A percentile compares a stretch with the other conserved stretches of the same genome.
Conservation (phyloP, 2,329 filamentous ascomycete genomes). For the Dendrostoma leiphaemia region DNA sequence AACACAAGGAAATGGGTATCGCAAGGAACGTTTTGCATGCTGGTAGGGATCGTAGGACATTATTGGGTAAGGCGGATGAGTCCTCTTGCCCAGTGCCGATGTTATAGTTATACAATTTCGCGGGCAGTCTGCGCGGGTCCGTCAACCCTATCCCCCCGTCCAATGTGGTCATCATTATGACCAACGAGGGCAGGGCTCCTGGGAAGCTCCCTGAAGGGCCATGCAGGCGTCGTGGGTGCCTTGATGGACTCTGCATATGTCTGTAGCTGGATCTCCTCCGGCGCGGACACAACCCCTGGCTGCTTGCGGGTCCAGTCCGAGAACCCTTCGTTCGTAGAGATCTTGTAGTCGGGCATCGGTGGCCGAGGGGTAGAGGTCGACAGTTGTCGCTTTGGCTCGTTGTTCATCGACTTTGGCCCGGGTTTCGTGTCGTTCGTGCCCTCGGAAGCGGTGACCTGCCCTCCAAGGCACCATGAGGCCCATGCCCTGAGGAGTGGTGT, state of each 20-base stretch:
- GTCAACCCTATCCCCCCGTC: neutral
- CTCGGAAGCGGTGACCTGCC: neutral
- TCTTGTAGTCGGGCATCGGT: neutral
- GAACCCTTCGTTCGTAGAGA: neutral
- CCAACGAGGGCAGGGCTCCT: neutral
- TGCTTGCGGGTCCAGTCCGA: too few species aligned
- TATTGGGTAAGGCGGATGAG: too few species aligned
- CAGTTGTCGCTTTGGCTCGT: neutral
- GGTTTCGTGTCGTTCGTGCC: neutral
- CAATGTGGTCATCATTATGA: neutral
- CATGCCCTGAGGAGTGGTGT: slow-evolving; percentile 13
- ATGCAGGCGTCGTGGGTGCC: too few species aligned
- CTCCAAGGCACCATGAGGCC: slow-evolving; percentile 2
- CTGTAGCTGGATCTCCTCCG: neutral
- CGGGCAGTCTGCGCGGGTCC: neutral
- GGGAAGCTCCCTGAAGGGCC: neutral
- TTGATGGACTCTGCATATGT: too few species aligned
- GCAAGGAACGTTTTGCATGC: too few species aligned
- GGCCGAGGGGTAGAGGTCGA: neutral
- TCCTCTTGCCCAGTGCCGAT: too few species aligned
- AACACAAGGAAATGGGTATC: too few species aligned
- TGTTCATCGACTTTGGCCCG: too few species aligned
- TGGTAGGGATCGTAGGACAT: too few species aligned
- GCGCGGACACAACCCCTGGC: neutral
- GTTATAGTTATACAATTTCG: neutral